These are phyloP conservation scores for Aspergillus tubingensis DNA, from an alignment of 2,329 filamentous ascomycete species.

Conservation along the genomic window DNA sequence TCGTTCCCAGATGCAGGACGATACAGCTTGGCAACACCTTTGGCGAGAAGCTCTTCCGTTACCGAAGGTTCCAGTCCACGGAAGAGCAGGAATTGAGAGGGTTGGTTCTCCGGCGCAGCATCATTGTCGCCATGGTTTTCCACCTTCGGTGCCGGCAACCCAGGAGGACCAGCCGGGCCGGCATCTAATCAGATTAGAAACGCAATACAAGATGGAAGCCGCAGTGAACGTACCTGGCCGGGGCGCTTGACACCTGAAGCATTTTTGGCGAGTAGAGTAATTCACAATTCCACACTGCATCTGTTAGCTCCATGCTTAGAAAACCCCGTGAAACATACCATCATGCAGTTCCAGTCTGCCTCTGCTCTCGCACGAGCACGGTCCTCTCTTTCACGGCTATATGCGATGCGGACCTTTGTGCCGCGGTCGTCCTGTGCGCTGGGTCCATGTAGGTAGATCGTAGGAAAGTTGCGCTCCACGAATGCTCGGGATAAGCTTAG, in stretches of 20 bases:
- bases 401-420: slow-evolving; percentile 54
- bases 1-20: slow-evolving; percentile 50
- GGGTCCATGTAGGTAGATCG: slow-evolving; percentile 52
- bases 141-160: slow-evolving; percentile 45
- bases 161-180: slow-evolving; percentile 36
- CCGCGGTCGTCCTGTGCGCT: slow-evolving; percentile 43
- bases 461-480: slow-evolving; percentile 54
- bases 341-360: slow-evolving; percentile 60
- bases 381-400: slow-evolving; percentile 56
- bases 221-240: slow-evolving; percentile 49
- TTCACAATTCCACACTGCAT: slow-evolving; percentile 58
- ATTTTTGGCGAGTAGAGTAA: slow-evolving; percentile 57
- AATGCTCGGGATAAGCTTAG: slow-evolving; percentile 55
- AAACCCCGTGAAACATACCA: slow-evolving; percentile 39
- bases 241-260: slow-evolving; percentile 60
- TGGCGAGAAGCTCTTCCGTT: slow-evolving; percentile 70
- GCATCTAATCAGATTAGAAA: slow-evolving; percentile 23
- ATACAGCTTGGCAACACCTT: slow-evolving; percentile 73
- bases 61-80: slow-evolving; percentile 70
- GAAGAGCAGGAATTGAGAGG: slow-evolving; percentile 75
- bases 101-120: slow-evolving; percentile 56
- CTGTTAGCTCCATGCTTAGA: not conserved
- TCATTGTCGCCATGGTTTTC: slow-evolving; percentile 58
- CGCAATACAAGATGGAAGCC: not conserved
- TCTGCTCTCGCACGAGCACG: slow-evolving; percentile 50